Evolutionary conservation across 495 filamentous ascomycete genomes (phyloP), one percentile per base, ranked within the genome.

Genomic region (Penicillium salamii): DNA sequence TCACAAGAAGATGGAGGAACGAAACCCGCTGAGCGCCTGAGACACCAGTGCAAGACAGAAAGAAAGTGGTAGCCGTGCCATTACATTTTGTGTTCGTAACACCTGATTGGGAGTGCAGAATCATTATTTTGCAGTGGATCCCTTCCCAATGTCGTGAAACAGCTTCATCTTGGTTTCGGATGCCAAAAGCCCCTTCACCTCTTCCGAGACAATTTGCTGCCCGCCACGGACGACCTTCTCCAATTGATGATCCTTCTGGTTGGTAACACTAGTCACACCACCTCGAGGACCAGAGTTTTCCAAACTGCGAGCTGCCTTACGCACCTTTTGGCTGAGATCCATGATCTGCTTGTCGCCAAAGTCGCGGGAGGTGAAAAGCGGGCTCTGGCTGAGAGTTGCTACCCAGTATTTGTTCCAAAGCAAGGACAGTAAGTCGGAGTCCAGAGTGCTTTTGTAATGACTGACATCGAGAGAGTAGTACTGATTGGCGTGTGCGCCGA

Each of bases 321-420:
- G 69, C 55, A 95, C 82, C 68, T 96, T 96, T 42, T 81, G 78
- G 32, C 83, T 85, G 41, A 97, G 74, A 69, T 99, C 95, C 39
- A 82, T 68, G 71, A 99, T 96, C 68, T 96, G 92, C 65, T 90
- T 92, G 57, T 84, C 95, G 42, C 84, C 84, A 63, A 90, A 99
- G 52, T 97, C 93, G 53, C 92, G 86, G 57, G 96, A 97, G 35
- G 90, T 88, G 54, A 96, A 86, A 8, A 97, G 78, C 36, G 95
- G 92, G 55, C 82, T 91, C 63, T 96, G 89, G n/a, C 89, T 91
- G n/a, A 99, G 80, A 19, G 95, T 99, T 49, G 90, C 85, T 19
- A 97, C 92, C 95, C 95, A 99, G 72, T 99, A 99, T 65, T 99
- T 99, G 68, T 96, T 97, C 95, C 95, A 99, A 43, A 99, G 77